A percentile compares a stretch with the other conserved stretches of the same genome.
These are phyloP conservation scores for Vanderwaltozyma tropicalis DNA, from an alignment of 805 yeast genomes.

Conservation along the genomic window DNA sequence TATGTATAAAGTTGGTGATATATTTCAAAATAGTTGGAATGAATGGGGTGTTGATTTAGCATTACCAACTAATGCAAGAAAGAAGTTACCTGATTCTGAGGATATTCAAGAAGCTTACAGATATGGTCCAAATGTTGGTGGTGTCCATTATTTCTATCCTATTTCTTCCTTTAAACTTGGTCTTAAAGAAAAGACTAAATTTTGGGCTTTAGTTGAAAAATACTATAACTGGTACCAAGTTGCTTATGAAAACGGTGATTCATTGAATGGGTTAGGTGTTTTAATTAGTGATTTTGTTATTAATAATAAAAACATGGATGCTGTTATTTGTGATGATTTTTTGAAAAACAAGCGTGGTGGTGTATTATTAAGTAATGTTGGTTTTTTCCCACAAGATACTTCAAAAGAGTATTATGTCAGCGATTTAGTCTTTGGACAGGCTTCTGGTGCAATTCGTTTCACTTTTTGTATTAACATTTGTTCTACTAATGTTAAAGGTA, in stretches of 20 bases:
- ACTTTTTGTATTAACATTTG: constrained; percentile 12
- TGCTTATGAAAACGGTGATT: constrained; percentile 11
- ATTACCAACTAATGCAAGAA: constrained; percentile 15
- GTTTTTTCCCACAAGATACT: constrained; percentile 7
- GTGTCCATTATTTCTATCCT: constrained; percentile 15
- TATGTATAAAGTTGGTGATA: constrained; percentile 9
- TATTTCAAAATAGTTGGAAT: constrained; percentile 9
- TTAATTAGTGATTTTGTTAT: constrained; percentile 13
- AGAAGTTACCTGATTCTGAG: constrained; percentile 10
- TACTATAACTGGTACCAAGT: constrained; percentile 9
- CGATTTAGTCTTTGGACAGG: constrained; percentile 17
- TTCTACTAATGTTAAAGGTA: constrained; percentile 16
- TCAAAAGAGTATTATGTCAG: constrained; percentile 2
- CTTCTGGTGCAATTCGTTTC: constrained; percentile 16
- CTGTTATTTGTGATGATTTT: constrained; percentile 8
- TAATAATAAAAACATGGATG: constrained; percentile 14
- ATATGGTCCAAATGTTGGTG: constrained; percentile 22
- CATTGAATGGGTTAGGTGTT: constrained; percentile 14
- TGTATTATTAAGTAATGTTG: constrained; percentile 20
- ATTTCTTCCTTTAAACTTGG: constrained; percentile 14
- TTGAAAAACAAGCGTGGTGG: constrained; percentile 15
- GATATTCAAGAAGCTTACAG: constrained; percentile 9
- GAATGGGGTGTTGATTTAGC: constrained; percentile 18
- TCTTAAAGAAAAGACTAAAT: constrained; percentile 5
- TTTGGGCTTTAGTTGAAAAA: constrained; percentile 15